Base-by-base conservation (phyloP, 2,329 filamentous ascomycete genomes). In the Colletotrichum sp. region DNA sequence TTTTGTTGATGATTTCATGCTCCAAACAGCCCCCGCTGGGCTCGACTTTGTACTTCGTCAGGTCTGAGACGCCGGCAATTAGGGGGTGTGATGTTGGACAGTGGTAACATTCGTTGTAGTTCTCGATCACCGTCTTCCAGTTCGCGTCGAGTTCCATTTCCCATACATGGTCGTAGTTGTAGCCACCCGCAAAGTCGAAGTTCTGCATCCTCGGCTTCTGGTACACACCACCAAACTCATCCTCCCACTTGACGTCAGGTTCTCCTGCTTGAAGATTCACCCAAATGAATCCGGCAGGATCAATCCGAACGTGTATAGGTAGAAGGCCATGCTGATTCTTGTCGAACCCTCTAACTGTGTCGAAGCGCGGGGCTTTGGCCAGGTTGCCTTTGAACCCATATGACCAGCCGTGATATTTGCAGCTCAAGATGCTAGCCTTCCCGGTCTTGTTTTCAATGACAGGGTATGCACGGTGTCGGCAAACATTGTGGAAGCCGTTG, bases 81-180 rank as follows among this genome's bases (percentile, higher is more conserved):
- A 87, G 84, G 1, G 88, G 88, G 74, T 89, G 88, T 2, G 87
- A 86, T 3, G 86, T 89, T 49, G 85, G 84, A 78, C 88, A 89
- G 80, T 90, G 88, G 79, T 89, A 90, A 81, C 79, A 80, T 77
- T 80, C 88, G 79, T 90, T 89, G 82, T 87, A 89, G 80, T 89
- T 89, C 77, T 90, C 88, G 29, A 84, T 82, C 9, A 87, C 79
- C 7, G 79, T 79, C 77, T 87, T 87, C 85, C 85, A 87, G 75
- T 86, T 87, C 66, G 84, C 83, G 1, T 82, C 80, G 5, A 84
- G 80, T 13, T 82, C 80, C 74, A 84, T 79, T 8, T 84, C 82
- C 82, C 83, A 85, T 16, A 80, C 79, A 68, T 82, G 69, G 79
- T 81, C 81, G 76, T 83, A 82, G 9, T 69, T 63, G 66, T 81